Conservation (phyloP, 805 yeast species). For the Kuraishia ogatae region DNA sequence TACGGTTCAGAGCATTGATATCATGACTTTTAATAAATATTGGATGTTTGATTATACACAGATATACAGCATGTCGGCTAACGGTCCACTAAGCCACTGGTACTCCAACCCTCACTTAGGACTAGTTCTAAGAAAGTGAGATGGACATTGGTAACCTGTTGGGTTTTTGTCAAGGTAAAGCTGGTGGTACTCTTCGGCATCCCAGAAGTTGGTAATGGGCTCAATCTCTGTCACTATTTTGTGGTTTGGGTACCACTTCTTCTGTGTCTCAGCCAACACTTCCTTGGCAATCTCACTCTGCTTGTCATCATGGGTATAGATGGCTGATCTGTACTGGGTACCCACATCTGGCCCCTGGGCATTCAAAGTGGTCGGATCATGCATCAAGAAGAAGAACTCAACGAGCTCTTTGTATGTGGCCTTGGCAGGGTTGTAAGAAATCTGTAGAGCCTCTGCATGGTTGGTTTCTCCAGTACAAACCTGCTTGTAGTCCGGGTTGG, state of each 20-base stretch:
- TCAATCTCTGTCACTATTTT: constrained; percentile 62
- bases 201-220: constrained; percentile 65
- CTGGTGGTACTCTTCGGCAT: constrained; percentile 96
- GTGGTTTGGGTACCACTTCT: constrained; percentile 62
- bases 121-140: constrained; percentile 65
- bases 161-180: constrained; percentile 74
- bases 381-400: constrained; percentile 82
- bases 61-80: not conserved
- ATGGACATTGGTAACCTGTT: constrained; percentile 82
- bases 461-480: constrained; percentile 73
- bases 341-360: constrained; percentile 87
- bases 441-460: constrained; percentile 76
- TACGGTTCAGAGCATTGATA: not conserved
- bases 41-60: not conserved
- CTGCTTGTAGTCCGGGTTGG: constrained; percentile 51
- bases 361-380: constrained; percentile 84
- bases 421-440: constrained; percentile 67
- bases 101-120: not conserved
- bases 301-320: constrained; percentile 52
- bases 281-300: constrained; percentile 31
- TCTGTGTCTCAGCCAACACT: constrained; percentile 49
- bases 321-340: constrained; percentile 82
- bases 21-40: not conserved
- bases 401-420: constrained; percentile 53
- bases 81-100: not conserved